Evolutionary conservation across 768 basidiomycete species (phyloP), one percentile per base, ranked within the genome.

Genomic region (Pluteus cervinus): DNA sequence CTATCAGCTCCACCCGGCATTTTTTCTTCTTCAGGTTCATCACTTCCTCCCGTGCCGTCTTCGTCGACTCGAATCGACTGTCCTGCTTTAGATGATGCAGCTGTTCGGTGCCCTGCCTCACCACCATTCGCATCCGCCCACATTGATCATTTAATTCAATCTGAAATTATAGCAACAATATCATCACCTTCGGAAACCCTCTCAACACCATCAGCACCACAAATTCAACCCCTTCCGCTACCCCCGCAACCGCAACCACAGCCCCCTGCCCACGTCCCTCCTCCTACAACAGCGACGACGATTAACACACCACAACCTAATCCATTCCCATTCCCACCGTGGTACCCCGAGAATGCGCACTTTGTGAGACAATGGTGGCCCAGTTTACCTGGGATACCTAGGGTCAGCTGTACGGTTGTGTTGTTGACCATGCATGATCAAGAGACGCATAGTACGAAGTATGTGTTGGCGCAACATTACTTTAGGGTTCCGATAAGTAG

Each of bases 331-430:
- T 73, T 70, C 49, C 79, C 79, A 0, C 68, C 71, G 0, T 85
- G 81, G 81, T 78, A 75, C 44, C 80, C 81, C 10, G 82, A 84
- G 50, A 75, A 72, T 34, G 81, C 81, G 1, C 82, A 85, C 57
- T 86, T 85, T 42, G 81, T 86, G 4, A 74, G 83, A 8, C 83
- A 86, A 43, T 86, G 83, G 83, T 86, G 83, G 83, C 83, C 83
- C 2, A 76, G 73, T 3, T 57, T 85, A 3, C 68, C 76, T 0
- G 64, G 68, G 1, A 72, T 84, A 9, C 83, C 79, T 2, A 66
- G 75, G 17, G 68, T 83, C 7, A 83, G 81, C 56, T 84, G 81
- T 48, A 82, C 82, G 0, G 81, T 85, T 15, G 71, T 84, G 15
- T 66, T 86, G 1, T 70, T 84, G 3, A 75, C 79, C 0, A 65